Conservation (phyloP, 2,329 filamentous ascomycete species). For the Aureobasidium sp. region DNA sequence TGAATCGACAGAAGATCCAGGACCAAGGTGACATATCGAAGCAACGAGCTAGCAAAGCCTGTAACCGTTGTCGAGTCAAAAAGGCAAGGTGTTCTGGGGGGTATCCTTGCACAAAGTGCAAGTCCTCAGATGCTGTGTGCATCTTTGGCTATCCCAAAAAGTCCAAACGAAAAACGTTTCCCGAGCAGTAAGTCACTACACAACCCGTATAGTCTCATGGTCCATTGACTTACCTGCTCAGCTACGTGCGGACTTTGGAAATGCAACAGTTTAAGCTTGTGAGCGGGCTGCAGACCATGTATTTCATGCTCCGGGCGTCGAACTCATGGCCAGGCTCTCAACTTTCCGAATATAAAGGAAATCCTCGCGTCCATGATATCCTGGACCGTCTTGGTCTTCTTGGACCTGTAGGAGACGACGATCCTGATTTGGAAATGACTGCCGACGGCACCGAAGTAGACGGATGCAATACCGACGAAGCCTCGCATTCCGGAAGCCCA, state of each 20-base stretch:
- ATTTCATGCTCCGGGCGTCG: neutral
- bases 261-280: conserved; percentile 9
- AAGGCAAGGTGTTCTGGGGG: conserved; percentile 3
- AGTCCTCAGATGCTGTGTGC: neutral
- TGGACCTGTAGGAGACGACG: too few relatives aligned
- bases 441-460: too few relatives aligned
- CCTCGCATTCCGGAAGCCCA: too few relatives aligned
- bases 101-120: conserved; percentile 9
- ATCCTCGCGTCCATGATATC: neutral
- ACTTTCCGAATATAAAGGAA: neutral
- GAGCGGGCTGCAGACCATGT: neutral
- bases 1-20: too few relatives aligned
- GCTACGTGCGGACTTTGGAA: neutral
- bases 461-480: too few relatives aligned
- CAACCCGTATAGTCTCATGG: too few relatives aligned
- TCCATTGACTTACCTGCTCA: too few relatives aligned
- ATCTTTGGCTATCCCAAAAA: conserved; percentile 2
- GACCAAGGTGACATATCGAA: neutral
- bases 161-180: neutral
- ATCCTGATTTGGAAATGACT: too few relatives aligned
- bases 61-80: conserved; percentile 7
- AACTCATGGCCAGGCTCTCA: neutral
- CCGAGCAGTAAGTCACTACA: conserved; percentile 5
- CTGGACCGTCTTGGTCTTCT: conserved; percentile 1
- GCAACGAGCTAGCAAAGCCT: conserved; percentile 8